Evolutionary conservation across 192 early-diverging fungal genomes (phyloP), one percentile per base, ranked within the genome.

Genomic region (Coemansia sp.): DNA sequence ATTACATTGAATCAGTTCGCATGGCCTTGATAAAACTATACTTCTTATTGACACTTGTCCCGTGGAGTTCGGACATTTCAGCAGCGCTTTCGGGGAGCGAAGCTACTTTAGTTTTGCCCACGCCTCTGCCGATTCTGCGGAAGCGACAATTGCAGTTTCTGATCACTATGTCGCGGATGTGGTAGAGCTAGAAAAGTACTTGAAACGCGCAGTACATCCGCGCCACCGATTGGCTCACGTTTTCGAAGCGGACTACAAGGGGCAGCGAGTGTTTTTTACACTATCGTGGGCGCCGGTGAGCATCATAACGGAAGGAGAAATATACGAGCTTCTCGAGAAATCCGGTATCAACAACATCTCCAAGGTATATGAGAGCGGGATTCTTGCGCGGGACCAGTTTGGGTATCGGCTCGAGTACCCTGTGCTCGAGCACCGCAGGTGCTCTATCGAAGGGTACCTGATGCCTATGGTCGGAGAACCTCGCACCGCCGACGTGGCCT

Each of bases 391-490:
- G 4, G 38, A 69, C 36, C 10, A 38, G 9, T 19, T 51, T 3
- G 61, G 61, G 1, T 69, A 63, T n/a, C 50, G 61, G 2, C 50
- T 63, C 0, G 68, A 63, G 10, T 69, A 34, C 10, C 17, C 57
- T 4, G 37, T 69, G 0, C 29, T 69, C n/a, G 68, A 63, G 4
- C 60, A 69, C 38, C 57, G 68, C 10, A 61, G 61, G 31, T 5
- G 5, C 8, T 37, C 61, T 4, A 41, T 62, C 11, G 38, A 27
- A 11, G 15, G 12, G 7, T 29, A 64, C 63, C 1, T 68, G 27
- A 7, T 17, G 29, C 7, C 31, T 14, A 32, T 11, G 11, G 2
- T 58, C 17, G 21, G 21, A 25, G 31, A 32, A 4, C 1, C 14
- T 2, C 31, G 6, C 10, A 12, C 2, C 17, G 5, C 55, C 7